Evolutionary conservation across 1,139 yeast genomes (phyloP).

Genomic region (Geotrichum klebahnii): DNA sequence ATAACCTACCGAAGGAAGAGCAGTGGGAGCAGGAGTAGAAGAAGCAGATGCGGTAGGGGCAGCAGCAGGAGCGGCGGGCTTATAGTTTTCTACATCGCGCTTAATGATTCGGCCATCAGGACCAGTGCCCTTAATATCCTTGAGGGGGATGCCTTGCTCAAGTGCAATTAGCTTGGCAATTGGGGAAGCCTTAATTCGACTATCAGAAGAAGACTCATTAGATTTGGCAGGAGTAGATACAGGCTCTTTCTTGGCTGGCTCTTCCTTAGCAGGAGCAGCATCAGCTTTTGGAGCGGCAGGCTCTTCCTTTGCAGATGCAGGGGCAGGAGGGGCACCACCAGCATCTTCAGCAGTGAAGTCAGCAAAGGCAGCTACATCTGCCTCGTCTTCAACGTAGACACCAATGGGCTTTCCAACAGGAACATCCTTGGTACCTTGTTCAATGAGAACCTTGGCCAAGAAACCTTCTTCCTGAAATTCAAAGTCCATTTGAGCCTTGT

Average conservation of each 20-base stretch:
- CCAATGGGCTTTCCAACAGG: constrained; percentile 96
- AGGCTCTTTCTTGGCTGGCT: constrained; percentile 34
- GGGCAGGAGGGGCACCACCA: constrained; percentile 50
- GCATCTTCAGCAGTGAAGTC: constrained; percentile 83
- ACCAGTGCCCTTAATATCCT: constrained; percentile 84
- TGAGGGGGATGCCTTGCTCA: constrained; percentile 84
- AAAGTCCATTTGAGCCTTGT: constrained; percentile 97
- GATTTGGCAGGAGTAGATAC: constrained; percentile 34
- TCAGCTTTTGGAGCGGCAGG: constrained; percentile 31
- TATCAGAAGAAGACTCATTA: constrained; percentile 39
- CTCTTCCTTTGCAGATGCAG: constrained; percentile 41
- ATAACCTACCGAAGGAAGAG: constrained; percentile 55
- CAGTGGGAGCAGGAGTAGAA: constrained; percentile 47
- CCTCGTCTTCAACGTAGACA: constrained; percentile 85
- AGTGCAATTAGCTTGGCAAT: constrained; percentile 89
- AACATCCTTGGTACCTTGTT: constrained; percentile 82
- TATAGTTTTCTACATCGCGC: constrained; percentile 74
- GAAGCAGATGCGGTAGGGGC: constrained; percentile 46
- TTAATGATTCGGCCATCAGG: constrained; percentile 93
- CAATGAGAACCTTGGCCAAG: constrained; percentile 84
- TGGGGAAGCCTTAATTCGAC: constrained; percentile 90
- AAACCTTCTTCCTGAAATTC: constrained; percentile 98
- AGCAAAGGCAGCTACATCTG: constrained; percentile 81
- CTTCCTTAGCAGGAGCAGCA: constrained; percentile 26
- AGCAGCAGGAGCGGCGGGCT: constrained; percentile 42